Percentiles rank a stretch among this genome's conserved stretches.
Evolutionary conservation across 768 basidiomycete genomes (phyloP).

Genomic region (Galerina sulciceps): DNA sequence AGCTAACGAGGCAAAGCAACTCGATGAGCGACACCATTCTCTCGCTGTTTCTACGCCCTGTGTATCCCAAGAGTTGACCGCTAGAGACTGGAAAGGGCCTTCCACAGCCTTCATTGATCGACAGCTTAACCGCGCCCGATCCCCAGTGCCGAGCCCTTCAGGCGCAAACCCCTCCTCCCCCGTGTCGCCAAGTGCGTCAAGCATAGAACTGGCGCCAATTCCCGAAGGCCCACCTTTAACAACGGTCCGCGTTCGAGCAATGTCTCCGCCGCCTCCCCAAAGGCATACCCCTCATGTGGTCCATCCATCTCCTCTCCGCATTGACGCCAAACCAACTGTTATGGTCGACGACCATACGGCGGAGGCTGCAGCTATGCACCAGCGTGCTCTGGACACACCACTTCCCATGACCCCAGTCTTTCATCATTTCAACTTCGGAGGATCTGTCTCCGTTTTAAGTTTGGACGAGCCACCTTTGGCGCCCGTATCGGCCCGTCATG

Average conservation of each 20-base stretch:
- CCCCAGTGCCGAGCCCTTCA: slow-evolving; percentile 13
- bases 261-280: slow-evolving; percentile 24
- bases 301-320: slow-evolving; percentile 35
- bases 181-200: background rate
- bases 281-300: slow-evolving; percentile 20
- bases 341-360: slow-evolving; percentile 13
- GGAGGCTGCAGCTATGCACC: slow-evolving; percentile 27
- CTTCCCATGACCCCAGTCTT: slow-evolving; percentile 41
- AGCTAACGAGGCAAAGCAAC: background rate
- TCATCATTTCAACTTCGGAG: slow-evolving; percentile 18
- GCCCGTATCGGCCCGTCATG: slow-evolving; percentile 13
- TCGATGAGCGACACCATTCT: background rate
- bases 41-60: background rate
- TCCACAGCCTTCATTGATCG: slow-evolving; percentile 29
- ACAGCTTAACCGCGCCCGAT: slow-evolving; percentile 16
- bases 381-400: slow-evolving; percentile 39
- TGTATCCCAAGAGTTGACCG: slow-evolving; percentile 15
- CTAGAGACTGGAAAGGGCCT: slow-evolving; percentile 32
- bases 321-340: slow-evolving; percentile 20
- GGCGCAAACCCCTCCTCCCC: slow-evolving; percentile 14
- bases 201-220: slow-evolving; percentile 1
- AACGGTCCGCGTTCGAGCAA: slow-evolving; percentile 34
- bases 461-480: background rate
- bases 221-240: slow-evolving; percentile 31
- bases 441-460: background rate